Percentiles rank a stretch among this genome's conserved stretches.
phyloP scores from a whole-genome alignment of 352 stramenopile genomes.

The Phytophthora kernoviae region DNA sequence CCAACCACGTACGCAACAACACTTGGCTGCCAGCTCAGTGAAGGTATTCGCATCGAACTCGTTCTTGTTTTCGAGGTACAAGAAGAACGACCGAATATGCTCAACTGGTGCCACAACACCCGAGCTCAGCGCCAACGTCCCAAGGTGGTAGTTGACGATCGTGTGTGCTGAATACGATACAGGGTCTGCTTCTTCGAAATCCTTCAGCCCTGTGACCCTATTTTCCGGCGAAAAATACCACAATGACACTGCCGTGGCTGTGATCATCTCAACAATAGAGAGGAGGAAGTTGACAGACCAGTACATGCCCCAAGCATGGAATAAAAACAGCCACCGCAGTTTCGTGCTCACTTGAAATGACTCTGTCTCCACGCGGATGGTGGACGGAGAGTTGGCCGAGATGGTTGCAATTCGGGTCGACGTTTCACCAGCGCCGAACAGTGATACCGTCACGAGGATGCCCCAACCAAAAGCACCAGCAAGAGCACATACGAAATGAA shows the following conservation, averaged over 20 bases:
- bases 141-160: conserved; percentile 73
- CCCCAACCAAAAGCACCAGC: conserved; percentile 70
- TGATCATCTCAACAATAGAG: conserved; percentile 76
- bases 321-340: conserved; percentile 81
- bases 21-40: conserved; percentile 58
- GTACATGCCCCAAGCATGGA: conserved; percentile 81
- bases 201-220: conserved; percentile 57
- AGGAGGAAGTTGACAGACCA: conserved; percentile 76
- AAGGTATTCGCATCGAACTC: conserved; percentile 72
- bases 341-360: conserved; percentile 68
- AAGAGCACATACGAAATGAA: conserved; percentile 74
- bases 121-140: conserved; percentile 73
- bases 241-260: conserved; percentile 65
- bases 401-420: conserved; percentile 67
- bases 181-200: conserved; percentile 55
- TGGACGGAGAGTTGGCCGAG: conserved; percentile 41
- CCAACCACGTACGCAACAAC: conserved; percentile 67
- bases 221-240: conserved; percentile 84
- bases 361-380: conserved; percentile 66
- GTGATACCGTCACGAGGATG: conserved; percentile 72
- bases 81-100: conserved; percentile 74
- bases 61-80: conserved; percentile 85
- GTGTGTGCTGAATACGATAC: conserved; percentile 70
- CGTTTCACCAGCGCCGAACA: conserved; percentile 73
- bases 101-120: conserved; percentile 63